phyloP scores from a whole-genome alignment of 768 basidiomycete genomes.

The Trametes maxima region DNA sequence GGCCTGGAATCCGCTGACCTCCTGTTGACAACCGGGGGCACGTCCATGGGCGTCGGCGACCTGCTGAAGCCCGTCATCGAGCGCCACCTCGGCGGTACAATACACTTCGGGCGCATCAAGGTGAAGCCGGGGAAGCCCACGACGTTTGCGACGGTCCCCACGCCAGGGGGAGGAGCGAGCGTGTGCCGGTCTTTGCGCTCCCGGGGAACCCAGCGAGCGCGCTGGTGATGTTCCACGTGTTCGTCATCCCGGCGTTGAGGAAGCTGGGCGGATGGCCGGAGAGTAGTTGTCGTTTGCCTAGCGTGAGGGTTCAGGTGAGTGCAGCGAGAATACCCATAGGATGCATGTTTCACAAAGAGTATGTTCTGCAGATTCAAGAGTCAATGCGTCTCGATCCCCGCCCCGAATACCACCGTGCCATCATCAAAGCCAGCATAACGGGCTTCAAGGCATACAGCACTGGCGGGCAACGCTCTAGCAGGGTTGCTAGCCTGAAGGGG shows the following conservation, averaged over 20 bases:
- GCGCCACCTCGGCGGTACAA: constrained; percentile 67
- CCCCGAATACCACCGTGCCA: constrained; percentile 82
- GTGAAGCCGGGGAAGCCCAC: constrained; percentile 83
- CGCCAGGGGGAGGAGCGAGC: constrained; percentile 28
- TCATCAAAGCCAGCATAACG: constrained; percentile 47
- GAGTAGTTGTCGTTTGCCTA: constrained; percentile 56
- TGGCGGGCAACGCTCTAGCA: constrained; percentile 84
- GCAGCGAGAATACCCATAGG: not conserved
- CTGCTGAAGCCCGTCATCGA: constrained; percentile 89
- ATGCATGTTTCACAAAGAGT: not conserved
- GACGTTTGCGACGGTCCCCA: constrained; percentile 80
- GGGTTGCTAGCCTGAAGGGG: constrained; percentile 76
- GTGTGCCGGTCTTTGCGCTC: constrained; percentile 77
- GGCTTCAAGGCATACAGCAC: constrained; percentile 74
- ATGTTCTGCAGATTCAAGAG: constrained; percentile 49
- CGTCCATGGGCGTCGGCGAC: constrained; percentile 89
- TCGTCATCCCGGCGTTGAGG: constrained; percentile 80
- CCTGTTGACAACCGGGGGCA: constrained; percentile 84
- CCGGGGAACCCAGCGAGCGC: constrained; percentile 91
- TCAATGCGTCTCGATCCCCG: constrained; percentile 71
- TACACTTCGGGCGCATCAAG: constrained; percentile 86
- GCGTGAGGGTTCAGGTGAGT: constrained; percentile 65
- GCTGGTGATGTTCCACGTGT: constrained; percentile 82
- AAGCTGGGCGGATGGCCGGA: constrained; percentile 68
- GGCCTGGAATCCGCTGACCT: constrained; percentile 72